Conservation (phyloP, 202 grass and related monocot genomes). For the Zoysia matrella region DNA sequence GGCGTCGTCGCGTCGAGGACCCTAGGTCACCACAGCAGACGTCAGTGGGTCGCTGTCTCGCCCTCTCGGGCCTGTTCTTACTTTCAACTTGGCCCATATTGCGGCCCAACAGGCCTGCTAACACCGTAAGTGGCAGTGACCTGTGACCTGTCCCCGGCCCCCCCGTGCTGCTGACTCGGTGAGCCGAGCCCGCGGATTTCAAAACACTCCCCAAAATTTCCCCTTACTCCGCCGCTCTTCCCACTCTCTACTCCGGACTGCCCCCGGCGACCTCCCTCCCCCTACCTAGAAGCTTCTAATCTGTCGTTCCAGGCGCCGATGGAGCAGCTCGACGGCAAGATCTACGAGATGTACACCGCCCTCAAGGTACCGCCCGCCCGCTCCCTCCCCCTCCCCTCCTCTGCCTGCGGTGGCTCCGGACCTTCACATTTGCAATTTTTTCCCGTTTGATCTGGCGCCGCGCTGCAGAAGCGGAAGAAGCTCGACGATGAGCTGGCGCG, state of each 20-base stretch:
- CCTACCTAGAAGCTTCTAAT: constrained; percentile 34
- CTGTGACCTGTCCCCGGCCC: too few species aligned
- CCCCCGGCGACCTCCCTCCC: background rate
- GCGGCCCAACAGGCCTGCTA: background rate
- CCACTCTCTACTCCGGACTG: background rate
- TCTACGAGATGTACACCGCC: constrained; percentile 48
- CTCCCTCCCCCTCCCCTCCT: background rate
- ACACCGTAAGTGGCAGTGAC: too few species aligned
- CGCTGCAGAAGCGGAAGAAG: constrained; percentile 56
- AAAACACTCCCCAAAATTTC: background rate
- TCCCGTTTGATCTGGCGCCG: background rate
- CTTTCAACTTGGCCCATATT: background rate
- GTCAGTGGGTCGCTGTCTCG: background rate
- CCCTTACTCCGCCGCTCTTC: background rate
- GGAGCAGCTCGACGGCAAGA: constrained; percentile 44
- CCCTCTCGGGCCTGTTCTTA: background rate
- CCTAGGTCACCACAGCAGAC: too few species aligned
- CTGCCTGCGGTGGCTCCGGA: background rate
- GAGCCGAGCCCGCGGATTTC: background rate
- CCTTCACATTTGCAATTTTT: background rate
- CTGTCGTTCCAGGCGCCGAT: constrained; percentile 27
- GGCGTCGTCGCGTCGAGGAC: too few species aligned
- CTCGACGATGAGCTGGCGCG: constrained; percentile 29
- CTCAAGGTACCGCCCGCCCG: constrained; percentile 48
- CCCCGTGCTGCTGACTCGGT: too few species aligned